A percentile compares a stretch with the other conserved stretches of the same genome.
These are phyloP conservation scores for Sphaerostilbella broomeana DNA, from an alignment of 2,329 filamentous ascomycete species.

Conservation along the genomic window DNA sequence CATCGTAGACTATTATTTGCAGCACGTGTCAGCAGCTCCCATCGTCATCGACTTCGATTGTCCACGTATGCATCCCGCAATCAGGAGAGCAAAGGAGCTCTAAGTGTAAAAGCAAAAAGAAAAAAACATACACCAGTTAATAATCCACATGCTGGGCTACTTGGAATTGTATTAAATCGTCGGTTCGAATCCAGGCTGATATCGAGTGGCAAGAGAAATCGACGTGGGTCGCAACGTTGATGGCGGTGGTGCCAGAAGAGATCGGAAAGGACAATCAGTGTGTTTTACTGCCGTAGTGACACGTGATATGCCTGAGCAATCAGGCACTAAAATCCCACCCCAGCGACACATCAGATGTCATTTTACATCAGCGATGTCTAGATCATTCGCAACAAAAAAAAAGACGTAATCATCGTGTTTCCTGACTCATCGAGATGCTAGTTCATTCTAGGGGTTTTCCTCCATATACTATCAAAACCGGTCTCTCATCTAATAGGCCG, in stretches of 20 bases:
- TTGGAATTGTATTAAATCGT: too few species aligned
- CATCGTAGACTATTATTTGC: constrained; percentile 79
- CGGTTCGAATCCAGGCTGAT: too few species aligned
- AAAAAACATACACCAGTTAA: constrained; percentile 82
- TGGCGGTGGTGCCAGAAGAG: constrained; percentile 10
- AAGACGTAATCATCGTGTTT: too few species aligned
- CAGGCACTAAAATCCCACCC: constrained; percentile 9
- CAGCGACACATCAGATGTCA: too few species aligned
- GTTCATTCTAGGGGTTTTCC: too few species aligned
- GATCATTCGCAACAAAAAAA: too few species aligned
- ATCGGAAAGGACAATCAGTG: constrained; percentile 12
- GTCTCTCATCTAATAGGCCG: too few species aligned
- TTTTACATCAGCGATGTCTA: too few species aligned
- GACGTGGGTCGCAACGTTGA: constrained; percentile 15
- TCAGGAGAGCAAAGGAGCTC: too few species aligned
- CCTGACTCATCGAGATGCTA: too few species aligned
- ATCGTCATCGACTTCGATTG: constrained; percentile 18
- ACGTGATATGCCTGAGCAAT: constrained; percentile 10
- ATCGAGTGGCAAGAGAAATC: constrained; percentile 17
- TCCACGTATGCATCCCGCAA: too few species aligned
- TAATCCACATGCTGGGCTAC: constrained; percentile 69
- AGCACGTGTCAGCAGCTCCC: constrained; percentile 33
- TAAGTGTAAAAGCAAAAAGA: not conserved
- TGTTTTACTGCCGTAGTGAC: constrained; percentile 11
- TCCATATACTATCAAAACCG: too few species aligned